Evolutionary conservation across 2,329 filamentous ascomycete genomes (phyloP).

Genomic region (Cordyceps cicadae): DNA sequence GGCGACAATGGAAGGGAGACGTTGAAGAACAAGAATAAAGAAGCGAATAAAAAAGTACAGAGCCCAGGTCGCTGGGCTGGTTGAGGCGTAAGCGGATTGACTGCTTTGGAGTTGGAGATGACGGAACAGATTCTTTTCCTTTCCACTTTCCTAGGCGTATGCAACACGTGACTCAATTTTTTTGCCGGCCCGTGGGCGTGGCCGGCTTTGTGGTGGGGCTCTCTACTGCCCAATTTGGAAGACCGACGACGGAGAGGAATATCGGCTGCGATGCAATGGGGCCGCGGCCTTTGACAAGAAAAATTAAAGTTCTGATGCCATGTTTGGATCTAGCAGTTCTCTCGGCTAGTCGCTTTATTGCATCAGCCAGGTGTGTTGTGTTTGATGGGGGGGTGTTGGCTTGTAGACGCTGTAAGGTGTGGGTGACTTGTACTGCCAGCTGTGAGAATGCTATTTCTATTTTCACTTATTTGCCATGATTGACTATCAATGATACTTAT

Average conservation of each 20-base stretch:
- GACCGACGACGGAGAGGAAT: not conserved
- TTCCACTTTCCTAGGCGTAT: not conserved
- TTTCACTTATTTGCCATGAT: too few relatives aligned
- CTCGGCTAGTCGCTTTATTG: too few relatives aligned
- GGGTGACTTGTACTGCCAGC: too few relatives aligned
- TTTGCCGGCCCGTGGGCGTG: not conserved
- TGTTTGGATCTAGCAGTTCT: too few relatives aligned
- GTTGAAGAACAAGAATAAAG: not conserved
- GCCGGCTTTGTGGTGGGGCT: not conserved
- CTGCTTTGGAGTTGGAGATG: slow-evolving; percentile 7
- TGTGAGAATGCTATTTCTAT: too few relatives aligned
- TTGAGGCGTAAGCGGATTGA: not conserved
- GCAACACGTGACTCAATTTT: slow-evolving; percentile 5
- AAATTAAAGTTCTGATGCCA: too few relatives aligned
- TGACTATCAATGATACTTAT: too few relatives aligned
- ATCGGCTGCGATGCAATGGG: too few relatives aligned
- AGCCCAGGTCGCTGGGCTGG: not conserved
- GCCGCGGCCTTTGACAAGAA: too few relatives aligned
- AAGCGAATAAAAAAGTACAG: not conserved
- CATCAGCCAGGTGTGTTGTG: too few relatives aligned
- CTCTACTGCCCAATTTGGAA: not conserved
- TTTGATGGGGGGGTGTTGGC: too few relatives aligned
- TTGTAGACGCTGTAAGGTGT: too few relatives aligned
- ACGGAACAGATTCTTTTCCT: slow-evolving; percentile 12
- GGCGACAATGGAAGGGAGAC: slow-evolving; percentile 1